Evolutionary conservation across 2,329 filamentous ascomycete genomes (phyloP).

Genomic region (Ceratocystis smalleyi): DNA sequence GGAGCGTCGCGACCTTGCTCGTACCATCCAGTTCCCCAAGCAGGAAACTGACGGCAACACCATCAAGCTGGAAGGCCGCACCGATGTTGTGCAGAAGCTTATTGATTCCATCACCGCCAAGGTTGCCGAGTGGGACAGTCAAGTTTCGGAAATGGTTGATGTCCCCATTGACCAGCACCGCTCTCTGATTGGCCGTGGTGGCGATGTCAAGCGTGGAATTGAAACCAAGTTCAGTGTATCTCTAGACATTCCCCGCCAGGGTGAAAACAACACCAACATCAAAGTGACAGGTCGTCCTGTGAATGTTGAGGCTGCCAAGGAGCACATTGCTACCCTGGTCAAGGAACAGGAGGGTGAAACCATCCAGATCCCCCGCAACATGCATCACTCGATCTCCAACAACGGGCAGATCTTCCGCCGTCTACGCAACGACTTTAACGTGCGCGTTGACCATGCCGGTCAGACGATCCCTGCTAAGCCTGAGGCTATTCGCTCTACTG

Average conservation of each 20-base stretch:
- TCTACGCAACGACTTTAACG: constrained; percentile 69
- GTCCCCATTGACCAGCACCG: constrained; percentile 83
- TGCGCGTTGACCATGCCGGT: constrained; percentile 83
- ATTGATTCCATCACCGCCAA: constrained; percentile 65
- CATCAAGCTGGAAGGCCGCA: constrained; percentile 78
- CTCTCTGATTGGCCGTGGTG: constrained; percentile 77
- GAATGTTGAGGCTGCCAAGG: constrained; percentile 72
- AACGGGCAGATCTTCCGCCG: constrained; percentile 88
- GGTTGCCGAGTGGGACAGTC: constrained; percentile 68
- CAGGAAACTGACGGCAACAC: constrained; percentile 65
- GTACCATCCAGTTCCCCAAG: constrained; percentile 89
- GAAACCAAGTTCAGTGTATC: constrained; percentile 76
- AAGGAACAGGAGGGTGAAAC: constrained; percentile 83
- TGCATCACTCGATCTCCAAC: constrained; percentile 75
- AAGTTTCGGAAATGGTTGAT: constrained; percentile 63
- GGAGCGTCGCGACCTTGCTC: constrained; percentile 66
- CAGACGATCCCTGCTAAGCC: constrained; percentile 60
- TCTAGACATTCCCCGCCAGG: constrained; percentile 83
- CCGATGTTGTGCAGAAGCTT: constrained; percentile 76
- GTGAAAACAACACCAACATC: constrained; percentile 66
- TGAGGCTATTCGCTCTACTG: constrained; percentile 40
- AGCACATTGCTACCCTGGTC: constrained; percentile 61
- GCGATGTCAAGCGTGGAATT: constrained; percentile 69
- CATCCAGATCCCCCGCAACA: constrained; percentile 61
- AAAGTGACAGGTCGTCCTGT: constrained; percentile 68